Conservation (phyloP, 2,329 filamentous ascomycete genomes). For the Aspergillus sergii region DNA sequence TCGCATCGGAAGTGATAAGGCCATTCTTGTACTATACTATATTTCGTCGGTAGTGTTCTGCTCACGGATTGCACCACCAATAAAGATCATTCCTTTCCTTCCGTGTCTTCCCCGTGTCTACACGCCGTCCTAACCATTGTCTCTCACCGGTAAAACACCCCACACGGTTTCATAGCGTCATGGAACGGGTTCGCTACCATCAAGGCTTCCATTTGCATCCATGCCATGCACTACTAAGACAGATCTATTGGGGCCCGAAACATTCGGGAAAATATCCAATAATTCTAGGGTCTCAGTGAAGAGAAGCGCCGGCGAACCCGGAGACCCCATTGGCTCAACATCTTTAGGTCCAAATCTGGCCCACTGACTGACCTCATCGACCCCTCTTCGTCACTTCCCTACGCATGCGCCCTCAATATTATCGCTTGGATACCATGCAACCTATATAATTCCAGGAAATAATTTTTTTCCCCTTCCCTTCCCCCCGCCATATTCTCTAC, state of each 20-base stretch:
- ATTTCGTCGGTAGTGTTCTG: background rate
- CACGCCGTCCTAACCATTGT: constrained; percentile 22
- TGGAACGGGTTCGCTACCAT: constrained; percentile 17
- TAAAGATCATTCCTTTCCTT: constrained; percentile 4
- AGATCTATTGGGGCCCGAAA: constrained; percentile 1
- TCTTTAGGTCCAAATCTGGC: constrained; percentile 7
- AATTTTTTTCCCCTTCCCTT: background rate
- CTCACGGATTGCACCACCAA: background rate
- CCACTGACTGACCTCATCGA: constrained; percentile 37
- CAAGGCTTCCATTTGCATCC: background rate
- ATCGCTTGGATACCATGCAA: constrained; percentile 6
- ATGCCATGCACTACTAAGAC: background rate
- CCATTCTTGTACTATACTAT: background rate
- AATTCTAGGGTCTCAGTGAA: background rate
- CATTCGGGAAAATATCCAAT: constrained; percentile 6
- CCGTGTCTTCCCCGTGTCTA: constrained; percentile 12
- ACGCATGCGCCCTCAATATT: constrained; percentile 4
- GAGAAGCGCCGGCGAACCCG: constrained; percentile 21
- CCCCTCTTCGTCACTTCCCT: constrained; percentile 18
- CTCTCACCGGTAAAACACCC: constrained; percentile 26
- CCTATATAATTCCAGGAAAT: background rate
- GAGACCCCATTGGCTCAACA: constrained; percentile 23
- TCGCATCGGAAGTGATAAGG: background rate
- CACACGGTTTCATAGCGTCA: constrained; percentile 32
- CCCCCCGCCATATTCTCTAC: background rate